Percentiles rank a stretch among this genome's conserved stretches.
These are phyloP conservation scores for Trypanosoma theileri DNA, from an alignment of 208 protist genomes.

Conservation along the genomic window DNA sequence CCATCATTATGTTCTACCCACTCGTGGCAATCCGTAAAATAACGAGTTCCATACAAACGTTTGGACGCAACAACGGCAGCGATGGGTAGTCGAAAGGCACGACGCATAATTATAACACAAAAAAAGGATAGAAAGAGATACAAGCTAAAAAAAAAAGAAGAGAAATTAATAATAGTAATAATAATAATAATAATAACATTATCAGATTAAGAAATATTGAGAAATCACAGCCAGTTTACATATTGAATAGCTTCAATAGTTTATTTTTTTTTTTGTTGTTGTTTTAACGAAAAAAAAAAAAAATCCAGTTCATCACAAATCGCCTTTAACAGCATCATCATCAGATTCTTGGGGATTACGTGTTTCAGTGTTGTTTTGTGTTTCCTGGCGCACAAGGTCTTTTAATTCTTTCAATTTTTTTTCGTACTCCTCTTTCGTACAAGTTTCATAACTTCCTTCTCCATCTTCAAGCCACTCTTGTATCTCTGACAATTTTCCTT, in stretches of 20 bases:
- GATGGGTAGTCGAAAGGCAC: constrained; percentile 35
- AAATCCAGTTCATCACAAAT: constrained; percentile 33
- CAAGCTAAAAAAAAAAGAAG: constrained; percentile 22
- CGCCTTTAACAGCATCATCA: constrained; percentile 22
- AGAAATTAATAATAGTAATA: neutral
- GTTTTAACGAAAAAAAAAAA: constrained; percentile 1
- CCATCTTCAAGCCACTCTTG: constrained; percentile 82
- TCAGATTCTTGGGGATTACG: neutral
- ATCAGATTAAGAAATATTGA: neutral
- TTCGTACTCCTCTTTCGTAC: constrained; percentile 54
- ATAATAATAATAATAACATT: neutral
- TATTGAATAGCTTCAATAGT: no score
- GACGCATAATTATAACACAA: constrained; percentile 39
- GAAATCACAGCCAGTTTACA: no score
- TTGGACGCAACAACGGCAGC: constrained; percentile 33
- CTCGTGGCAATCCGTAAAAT: constrained; percentile 91
- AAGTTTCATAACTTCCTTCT: constrained; percentile 59
- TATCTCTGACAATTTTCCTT: constrained; percentile 28
- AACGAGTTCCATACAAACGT: constrained; percentile 68
- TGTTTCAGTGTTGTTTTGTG: constrained; percentile 4
- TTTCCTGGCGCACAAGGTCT: constrained; percentile 31
- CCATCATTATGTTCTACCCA: constrained; percentile 74
- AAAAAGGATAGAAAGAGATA: constrained; percentile 9
- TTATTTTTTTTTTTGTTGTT: neutral
- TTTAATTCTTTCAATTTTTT: constrained; percentile 44